These are phyloP conservation scores for Capsicum pubescens DNA, from an alignment of 257 asterid species.

Conservation along the genomic window DNA sequence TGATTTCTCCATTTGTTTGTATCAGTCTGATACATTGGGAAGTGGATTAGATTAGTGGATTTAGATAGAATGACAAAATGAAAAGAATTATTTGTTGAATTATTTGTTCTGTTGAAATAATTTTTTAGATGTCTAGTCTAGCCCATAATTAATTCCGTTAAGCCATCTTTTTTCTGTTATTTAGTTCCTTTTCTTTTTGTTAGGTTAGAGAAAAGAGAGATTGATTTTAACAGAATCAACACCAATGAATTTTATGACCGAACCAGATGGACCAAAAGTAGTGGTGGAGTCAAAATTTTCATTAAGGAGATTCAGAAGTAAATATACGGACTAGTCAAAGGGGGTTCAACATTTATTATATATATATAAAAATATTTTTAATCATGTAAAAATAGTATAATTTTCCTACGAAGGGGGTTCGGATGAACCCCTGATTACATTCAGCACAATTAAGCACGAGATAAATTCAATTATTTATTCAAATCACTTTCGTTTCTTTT, in stretches of 20 bases:
- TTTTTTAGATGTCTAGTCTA: neutral
- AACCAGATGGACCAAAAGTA: too few species aligned
- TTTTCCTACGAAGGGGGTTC: too few species aligned
- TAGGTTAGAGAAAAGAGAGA: neutral
- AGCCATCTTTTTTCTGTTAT: neutral
- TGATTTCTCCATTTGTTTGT: neutral
- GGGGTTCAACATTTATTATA: too few species aligned
- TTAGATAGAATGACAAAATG: neutral
- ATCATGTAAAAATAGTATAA: too few species aligned
- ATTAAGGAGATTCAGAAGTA: too few species aligned
- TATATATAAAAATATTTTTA: too few species aligned
- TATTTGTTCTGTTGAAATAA: neutral
- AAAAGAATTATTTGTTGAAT: neutral
- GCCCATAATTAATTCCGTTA: conserved; percentile 17
- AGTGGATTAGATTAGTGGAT: neutral
- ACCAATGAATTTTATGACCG: neutral
- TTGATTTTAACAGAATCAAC: neutral
- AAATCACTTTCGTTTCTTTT: too few species aligned
- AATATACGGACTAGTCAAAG: too few species aligned
- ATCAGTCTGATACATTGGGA: neutral
- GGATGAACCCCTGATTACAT: too few species aligned
- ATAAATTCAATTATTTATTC: too few species aligned
- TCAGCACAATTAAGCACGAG: too few species aligned
- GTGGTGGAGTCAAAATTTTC: too few species aligned
- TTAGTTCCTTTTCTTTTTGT: neutral